Base-by-base conservation (phyloP, 208 protist genomes). In the Crithidia mellificae region DNA sequence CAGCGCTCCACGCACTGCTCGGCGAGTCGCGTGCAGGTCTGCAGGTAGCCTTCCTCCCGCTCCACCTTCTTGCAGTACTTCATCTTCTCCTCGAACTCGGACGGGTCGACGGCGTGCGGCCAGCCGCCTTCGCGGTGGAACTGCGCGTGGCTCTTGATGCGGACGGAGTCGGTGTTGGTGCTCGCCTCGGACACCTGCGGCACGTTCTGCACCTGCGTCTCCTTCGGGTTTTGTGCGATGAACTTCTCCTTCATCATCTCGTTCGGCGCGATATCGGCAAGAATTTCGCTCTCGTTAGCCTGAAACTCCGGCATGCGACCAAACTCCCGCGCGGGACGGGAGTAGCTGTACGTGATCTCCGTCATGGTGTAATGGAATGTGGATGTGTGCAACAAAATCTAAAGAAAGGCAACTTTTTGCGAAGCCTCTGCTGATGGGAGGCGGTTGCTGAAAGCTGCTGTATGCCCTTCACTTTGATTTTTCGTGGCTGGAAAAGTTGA, bases 11-110 rank as follows among this genome's bases (percentile, higher is more conserved):
- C 77, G 32, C 75, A 92, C 63, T 88, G 83, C 54, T 97, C 92
- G 14, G 94, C 82, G 0, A 98, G 85, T 22, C 85, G 73, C 19
- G 83, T 79, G 74, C 97, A 96, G 8, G 93, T 92, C n/a, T 82
- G 81, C 41, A 98, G 49, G 73, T 98, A 98, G 52, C 85, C 84
- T 53, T 98, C 96, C 71, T 99, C 96, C 25, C 95, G 94, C 78
- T 98, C 96, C 29, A 98, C 90, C 70, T 98, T 98, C 61, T 98
- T 98, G 71, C 95, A 94, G 84, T 98, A 98, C 68, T 98, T 96
- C 72, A 97, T 96, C 66, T 96, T 96, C 70, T 98, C 87, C 73
- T 98, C 96, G 63, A 97, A 92, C 73, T 99, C 95, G 1, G 89
- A 93, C 1, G 94, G 87, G 63, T 99, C 96, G 0, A 99, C 92